Conservation (phyloP, 768 basidiomycete species). For the Serpula lacrymans region DNA sequence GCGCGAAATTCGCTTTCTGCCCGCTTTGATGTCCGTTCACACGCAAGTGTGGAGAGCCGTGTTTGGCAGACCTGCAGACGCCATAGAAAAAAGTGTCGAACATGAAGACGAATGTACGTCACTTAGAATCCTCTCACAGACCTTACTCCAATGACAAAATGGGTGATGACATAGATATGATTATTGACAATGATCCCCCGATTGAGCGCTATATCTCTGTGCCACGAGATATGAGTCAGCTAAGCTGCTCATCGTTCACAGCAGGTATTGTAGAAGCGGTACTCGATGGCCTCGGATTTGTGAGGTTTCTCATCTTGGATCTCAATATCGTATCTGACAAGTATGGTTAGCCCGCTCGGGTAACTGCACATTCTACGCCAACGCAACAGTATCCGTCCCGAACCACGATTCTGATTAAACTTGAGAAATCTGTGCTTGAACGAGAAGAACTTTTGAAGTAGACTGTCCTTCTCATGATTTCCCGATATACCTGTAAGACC, state of each 20-base stretch:
- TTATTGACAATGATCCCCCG: slow-evolving; percentile 93
- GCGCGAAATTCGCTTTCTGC: slow-evolving; percentile 86
- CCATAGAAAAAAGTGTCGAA: slow-evolving; percentile 93
- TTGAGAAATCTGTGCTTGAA: slow-evolving; percentile 90
- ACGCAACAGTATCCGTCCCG: slow-evolving; percentile 75
- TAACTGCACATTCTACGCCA: slow-evolving; percentile 93
- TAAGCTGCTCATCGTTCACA: slow-evolving; percentile 96
- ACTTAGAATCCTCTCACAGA: neutral
- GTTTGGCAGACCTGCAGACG: slow-evolving; percentile 92
- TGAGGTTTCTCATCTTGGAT: slow-evolving; percentile 40
- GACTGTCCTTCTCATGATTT: slow-evolving; percentile 10
- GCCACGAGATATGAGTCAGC: slow-evolving; percentile 88
- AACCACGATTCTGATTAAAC: slow-evolving; percentile 96
- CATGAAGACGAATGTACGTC: slow-evolving; percentile 90
- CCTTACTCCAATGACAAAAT: slow-evolving; percentile 4
- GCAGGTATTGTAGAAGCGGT: slow-evolving; percentile 98
- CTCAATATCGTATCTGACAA: slow-evolving; percentile 7
- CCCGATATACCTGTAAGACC: neutral
- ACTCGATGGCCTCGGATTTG: slow-evolving; percentile 90
- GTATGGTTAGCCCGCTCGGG: slow-evolving; percentile 77
- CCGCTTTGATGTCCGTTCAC: slow-evolving; percentile 90
- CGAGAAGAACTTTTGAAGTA: slow-evolving; percentile 89
- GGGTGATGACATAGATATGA: slow-evolving; percentile 76
- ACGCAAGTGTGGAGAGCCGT: slow-evolving; percentile 94
- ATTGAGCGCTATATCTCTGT: slow-evolving; percentile 91